Evolutionary conservation across 2,329 filamentous ascomycete species (phyloP), one percentile per base, ranked within the genome.

Genomic region (Alternaria alternata): DNA sequence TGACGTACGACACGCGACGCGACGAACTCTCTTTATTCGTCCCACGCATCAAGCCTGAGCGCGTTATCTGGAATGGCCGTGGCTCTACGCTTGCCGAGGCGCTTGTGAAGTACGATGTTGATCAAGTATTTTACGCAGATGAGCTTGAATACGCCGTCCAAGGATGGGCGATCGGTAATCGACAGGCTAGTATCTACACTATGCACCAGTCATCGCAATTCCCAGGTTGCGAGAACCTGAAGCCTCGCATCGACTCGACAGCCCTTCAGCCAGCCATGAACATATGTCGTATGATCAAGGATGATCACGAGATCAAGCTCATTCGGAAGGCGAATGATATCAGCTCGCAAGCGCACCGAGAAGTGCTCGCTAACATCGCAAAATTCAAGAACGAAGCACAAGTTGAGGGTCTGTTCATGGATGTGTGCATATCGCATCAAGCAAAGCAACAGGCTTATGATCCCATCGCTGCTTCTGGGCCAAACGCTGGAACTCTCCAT

Each of bases 401-500:
- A 68, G 86, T 97, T 26, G 91, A 97, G 74, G 93, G 91, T 43
- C 81, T 89, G 11, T 96, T 96, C 74, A 82, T 89, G 24, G 85
- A 87, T 34, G 86, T 87, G 22, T 97, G 93, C 75, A 88, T 91
- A 51, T 85, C 89, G 7, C 83, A 86, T 53, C 91, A 91, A 63
- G 90, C 92, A 4, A 91, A 90, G 64, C 83, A 87, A 51, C 92
- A 96, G 81, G 89, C 94, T 0, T 99, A 99, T 75, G 87, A 89
- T 47, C 87, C 93, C n/a, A 97, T 99, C 68, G 92, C 92, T 46
- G 94, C 91, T 2, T 88, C 91, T 1, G 94, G 94, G 1, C 75
- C 83, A n/a, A 95, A 95, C 73, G 93, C 91, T 6, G 89, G 91
- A 14, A 94, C 91, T 0, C 82, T 98, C 41, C 95, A 99, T 79